Evolutionary conservation across 2,329 filamentous ascomycete genomes (phyloP), one percentile per base, ranked within the genome.

Genomic region (Aureobasidium sp.): DNA sequence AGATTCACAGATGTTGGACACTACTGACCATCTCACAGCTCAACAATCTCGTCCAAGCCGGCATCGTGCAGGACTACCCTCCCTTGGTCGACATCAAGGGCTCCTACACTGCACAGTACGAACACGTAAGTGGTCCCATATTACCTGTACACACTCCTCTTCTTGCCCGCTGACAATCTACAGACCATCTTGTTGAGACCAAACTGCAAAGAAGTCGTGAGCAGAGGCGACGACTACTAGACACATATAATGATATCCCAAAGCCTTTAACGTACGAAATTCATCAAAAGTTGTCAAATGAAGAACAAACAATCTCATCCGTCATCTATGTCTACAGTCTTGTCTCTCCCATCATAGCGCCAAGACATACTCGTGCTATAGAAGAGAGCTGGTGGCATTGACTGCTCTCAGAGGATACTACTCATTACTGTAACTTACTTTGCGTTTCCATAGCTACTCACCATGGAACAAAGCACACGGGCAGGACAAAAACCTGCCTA

Each of bases 21-120:
- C 53, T 27, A 27, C 72, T 64, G 36, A 55, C 5, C 14, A 17
- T 31, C 1, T 47, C n/a, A n/a, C 62, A 84, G 80, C 75, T 87
- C 72, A 85, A 84, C 62, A 79, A 76, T 41, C 76, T 87, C 27
- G 77, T 85, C 1, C 77, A 79, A 7, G 77, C 81, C 58, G 85
- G 83, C 0, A 77, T 87, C 22, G 74, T 87, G 3, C 80, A 87
- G 45, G 71, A 77, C 4, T 84, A 87, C 68, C 73, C 73, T 15
- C 85, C 84, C 1, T 73, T 87, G 29, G 73, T 78, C 37, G 85
- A 87, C 65, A 70, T 82, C 45, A 76, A 79, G 65, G 84, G 84
- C 1, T 86, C 84, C 1, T 87, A 86, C 68, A 80, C 82, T 5
- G 85, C 85, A 11, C 85, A 87, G 67, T 87, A 83, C 69, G 85